phyloP scores from a whole-genome alignment of 2,329 filamentous ascomycete genomes.

The Hypoxylon sp. region DNA sequence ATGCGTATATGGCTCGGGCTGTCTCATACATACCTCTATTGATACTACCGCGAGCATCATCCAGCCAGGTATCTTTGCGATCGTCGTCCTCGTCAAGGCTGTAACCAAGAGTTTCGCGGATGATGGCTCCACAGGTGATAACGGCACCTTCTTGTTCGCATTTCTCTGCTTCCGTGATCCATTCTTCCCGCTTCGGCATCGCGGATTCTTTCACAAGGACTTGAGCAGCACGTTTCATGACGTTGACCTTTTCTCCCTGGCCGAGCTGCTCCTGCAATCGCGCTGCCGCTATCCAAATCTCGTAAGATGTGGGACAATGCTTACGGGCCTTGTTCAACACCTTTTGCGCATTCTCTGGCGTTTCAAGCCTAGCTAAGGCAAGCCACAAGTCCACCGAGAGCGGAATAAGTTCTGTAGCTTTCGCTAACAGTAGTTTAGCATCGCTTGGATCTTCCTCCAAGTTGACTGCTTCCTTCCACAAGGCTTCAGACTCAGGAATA shows the following conservation, averaged over 20 bases:
- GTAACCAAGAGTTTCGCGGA: conserved; percentile 92
- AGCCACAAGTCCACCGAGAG: conserved; percentile 95
- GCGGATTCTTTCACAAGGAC: conserved; percentile 88
- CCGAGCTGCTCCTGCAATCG: conserved; percentile 89
- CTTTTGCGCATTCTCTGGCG: conserved; percentile 89
- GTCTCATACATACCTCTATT: conserved; percentile 86
- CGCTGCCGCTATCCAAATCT: conserved; percentile 96
- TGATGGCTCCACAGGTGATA: conserved; percentile 86
- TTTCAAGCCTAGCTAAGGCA: conserved; percentile 87
- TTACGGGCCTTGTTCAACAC: conserved; percentile 96
- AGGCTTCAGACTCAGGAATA: conserved; percentile 89
- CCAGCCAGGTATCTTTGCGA: conserved; percentile 93
- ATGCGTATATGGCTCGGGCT: conserved; percentile 91
- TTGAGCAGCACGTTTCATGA: conserved; percentile 94
- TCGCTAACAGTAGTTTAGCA: conserved; percentile 87
- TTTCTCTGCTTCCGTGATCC: conserved; percentile 93
- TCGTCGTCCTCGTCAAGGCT: conserved; percentile 95
- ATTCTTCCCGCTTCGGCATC: conserved; percentile 97
- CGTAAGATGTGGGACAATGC: conserved; percentile 89
- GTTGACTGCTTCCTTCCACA: conserved; percentile 99
- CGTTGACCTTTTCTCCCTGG: conserved; percentile 79
- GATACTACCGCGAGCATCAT: conserved; percentile 86
- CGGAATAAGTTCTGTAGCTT: conserved; percentile 94
- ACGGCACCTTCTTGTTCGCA: conserved; percentile 92
- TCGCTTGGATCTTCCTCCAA: conserved; percentile 90